These are phyloP conservation scores for Crataegus laevigata DNA, from an alignment of 306 rosid species.

Conservation along the genomic window DNA sequence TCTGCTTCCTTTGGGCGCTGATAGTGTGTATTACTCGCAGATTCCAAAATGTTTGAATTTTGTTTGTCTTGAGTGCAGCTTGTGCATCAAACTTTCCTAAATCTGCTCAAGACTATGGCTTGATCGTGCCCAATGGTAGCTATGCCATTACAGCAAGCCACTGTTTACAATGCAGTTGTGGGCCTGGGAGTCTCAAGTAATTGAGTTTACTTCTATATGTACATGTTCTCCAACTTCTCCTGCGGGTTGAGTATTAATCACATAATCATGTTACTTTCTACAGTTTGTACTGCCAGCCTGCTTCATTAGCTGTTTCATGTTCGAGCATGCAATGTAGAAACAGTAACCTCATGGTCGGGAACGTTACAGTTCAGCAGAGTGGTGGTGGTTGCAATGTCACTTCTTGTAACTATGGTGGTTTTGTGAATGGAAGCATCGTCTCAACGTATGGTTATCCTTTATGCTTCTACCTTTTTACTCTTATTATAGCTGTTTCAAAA, in stretches of 20 bases:
- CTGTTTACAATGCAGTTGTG: constrained; percentile 96
- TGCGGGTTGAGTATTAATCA: background rate
- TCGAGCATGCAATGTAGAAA: constrained; percentile 91
- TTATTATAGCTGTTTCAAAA: background rate
- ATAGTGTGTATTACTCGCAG: background rate
- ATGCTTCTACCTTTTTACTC: background rate
- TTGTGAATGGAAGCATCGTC: constrained; percentile 70
- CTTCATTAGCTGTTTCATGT: constrained; percentile 91
- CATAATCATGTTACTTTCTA: constrained; percentile 13
- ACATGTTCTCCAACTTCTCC: background rate
- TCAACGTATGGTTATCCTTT: constrained; percentile 45
- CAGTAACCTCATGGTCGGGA: constrained; percentile 90
- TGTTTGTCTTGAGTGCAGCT: constrained; percentile 39
- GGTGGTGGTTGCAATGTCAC: constrained; percentile 89
- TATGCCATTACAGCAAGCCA: constrained; percentile 89
- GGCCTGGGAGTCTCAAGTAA: constrained; percentile 79
- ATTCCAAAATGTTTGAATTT: background rate
- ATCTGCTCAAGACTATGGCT: constrained; percentile 59
- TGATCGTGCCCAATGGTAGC: constrained; percentile 95
- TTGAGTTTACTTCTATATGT: constrained; percentile 4
- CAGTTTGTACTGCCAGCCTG: constrained; percentile 97
- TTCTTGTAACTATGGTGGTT: constrained; percentile 75
- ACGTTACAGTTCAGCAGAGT: constrained; percentile 61
- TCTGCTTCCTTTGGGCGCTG: constrained; percentile 16
- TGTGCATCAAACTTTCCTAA: constrained; percentile 79